phyloP scores from a whole-genome alignment of 331 rosid species.

The Arachis monticola region DNA sequence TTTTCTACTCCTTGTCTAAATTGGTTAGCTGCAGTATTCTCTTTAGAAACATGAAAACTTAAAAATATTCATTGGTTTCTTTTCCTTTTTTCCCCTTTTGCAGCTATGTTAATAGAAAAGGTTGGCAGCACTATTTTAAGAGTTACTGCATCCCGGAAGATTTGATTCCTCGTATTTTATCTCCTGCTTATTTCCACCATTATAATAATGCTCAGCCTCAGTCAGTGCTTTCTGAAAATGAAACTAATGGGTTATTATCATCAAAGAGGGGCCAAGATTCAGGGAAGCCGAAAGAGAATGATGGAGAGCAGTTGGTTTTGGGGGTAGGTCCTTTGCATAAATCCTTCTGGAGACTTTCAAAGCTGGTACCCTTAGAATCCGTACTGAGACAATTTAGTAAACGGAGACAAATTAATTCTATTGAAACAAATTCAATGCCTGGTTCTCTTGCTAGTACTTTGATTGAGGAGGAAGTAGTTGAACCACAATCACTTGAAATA shows the following conservation, averaged over 20 bases:
- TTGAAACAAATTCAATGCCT: slow-evolving; percentile 49
- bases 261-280: slow-evolving; percentile 57
- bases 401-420: slow-evolving; percentile 49
- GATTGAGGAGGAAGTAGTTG: slow-evolving; percentile 73
- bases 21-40: slow-evolving; percentile 15
- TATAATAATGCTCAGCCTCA: slow-evolving; percentile 76
- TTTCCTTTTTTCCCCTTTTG: slow-evolving; percentile 16
- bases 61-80: not conserved
- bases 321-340: slow-evolving; percentile 95
- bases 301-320: slow-evolving; percentile 80
- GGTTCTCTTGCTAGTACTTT: slow-evolving; percentile 59
- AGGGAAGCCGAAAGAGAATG: slow-evolving; percentile 60
- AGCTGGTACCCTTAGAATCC: slow-evolving; percentile 89
- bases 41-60: slow-evolving; percentile 13
- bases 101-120: slow-evolving; percentile 89
- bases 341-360: slow-evolving; percentile 94
- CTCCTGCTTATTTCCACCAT: slow-evolving; percentile 97
- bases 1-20: slow-evolving; percentile 30
- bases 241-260: slow-evolving; percentile 44
- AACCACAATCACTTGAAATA: slow-evolving; percentile 90
- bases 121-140: slow-evolving; percentile 96
- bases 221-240: slow-evolving; percentile 51
- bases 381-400: slow-evolving; percentile 67
- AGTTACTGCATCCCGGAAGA: slow-evolving; percentile 98
- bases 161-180: slow-evolving; percentile 90